Base-by-base conservation (phyloP, 495 filamentous ascomycete species). In the Aspergillus indologenus region DNA sequence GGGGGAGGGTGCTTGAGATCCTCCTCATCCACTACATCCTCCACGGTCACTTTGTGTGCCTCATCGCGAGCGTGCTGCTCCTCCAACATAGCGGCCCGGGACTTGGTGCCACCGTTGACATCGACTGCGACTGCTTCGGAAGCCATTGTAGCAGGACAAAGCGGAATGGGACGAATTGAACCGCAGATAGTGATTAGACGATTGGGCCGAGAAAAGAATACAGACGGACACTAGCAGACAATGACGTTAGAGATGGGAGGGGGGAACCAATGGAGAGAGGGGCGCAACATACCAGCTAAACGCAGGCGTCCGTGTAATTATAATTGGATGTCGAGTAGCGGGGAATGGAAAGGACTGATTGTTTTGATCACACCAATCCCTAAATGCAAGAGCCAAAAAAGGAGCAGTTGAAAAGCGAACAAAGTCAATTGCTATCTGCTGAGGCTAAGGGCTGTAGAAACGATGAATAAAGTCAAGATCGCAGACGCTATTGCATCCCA, bases 1-100 rank as follows among this genome's bases (percentile, higher is more conserved):
- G 82, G 78, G 50, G 81, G 78, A 26, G 80, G 83, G 68, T 86
- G 84, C 58, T 68, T 71, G 57, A 86, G 64, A 60, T 93, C 84
- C n/a, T 92, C 90, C 65, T 92, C 89, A 67, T 96, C 92, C 40
- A 81, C 75, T 19, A 79, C 83, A 19, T 96, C 92, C 72, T 96
- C 91, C 44, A 96, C 81, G 6, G 86, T 90, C 31, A 79, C 75
- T 58, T 83, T 81, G 71, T 92, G 89, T 29, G 79, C 75, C 64
- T 83, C 82, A 51, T 85, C 84, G 43, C 73, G 80, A 21, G 79
- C 75, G 74, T 96, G 92, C 72, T 91, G 85, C 63, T 90, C 81
- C 71, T 88, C 85, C 43, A 96, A 83, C 75, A 85, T 83, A 64
- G 90, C 86, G 21, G 92, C 92, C 34, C 89, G 75, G 47, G 75